Percentiles rank a stretch among this genome's conserved stretches.
These are phyloP conservation scores for Chaetoceros muelleri DNA, from an alignment of 108 stramenopile genomes.

Conservation along the genomic window DNA sequence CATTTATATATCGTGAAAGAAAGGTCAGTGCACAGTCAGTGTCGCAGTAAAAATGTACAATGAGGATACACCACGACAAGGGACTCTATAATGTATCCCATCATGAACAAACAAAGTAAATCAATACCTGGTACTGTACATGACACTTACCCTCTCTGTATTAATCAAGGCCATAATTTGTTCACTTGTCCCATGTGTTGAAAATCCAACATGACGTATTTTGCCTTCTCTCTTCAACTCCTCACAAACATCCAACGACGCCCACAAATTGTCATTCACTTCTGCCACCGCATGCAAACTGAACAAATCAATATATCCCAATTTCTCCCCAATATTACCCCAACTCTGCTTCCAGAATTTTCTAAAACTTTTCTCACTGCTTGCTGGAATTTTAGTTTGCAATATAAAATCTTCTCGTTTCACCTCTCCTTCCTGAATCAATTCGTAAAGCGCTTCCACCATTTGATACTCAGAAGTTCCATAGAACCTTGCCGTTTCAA, in stretches of 20 bases:
- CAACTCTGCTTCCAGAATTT: constrained; percentile 38
- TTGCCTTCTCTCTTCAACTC: constrained; percentile 33
- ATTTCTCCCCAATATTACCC: constrained; percentile 19
- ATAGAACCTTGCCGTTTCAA: constrained; percentile 70
- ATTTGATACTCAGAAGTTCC: constrained; percentile 49
- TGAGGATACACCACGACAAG: too few species aligned
- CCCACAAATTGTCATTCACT: not conserved
- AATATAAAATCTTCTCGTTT: constrained; percentile 51
- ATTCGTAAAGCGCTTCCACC: constrained; percentile 21
- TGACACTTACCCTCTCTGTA: constrained; percentile 33
- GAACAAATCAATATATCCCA: constrained; percentile 61
- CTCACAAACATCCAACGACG: not conserved
- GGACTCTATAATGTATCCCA: too few species aligned
- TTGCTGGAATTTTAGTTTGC: constrained; percentile 55
- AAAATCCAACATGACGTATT: constrained; percentile 61
- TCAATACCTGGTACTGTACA: too few species aligned
- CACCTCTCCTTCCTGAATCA: constrained; percentile 35
- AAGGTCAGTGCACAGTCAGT: too few species aligned
- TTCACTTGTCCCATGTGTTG: constrained; percentile 58
- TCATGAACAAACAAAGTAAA: too few species aligned
- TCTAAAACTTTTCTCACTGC: constrained; percentile 23
- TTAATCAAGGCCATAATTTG: constrained; percentile 48
- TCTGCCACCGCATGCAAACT: constrained; percentile 44
- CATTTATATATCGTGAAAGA: too few species aligned
- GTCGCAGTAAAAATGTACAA: too few species aligned